These are phyloP conservation scores for Phytophthora quininea DNA, from an alignment of 352 stramenopile genomes.

Conservation along the genomic window DNA sequence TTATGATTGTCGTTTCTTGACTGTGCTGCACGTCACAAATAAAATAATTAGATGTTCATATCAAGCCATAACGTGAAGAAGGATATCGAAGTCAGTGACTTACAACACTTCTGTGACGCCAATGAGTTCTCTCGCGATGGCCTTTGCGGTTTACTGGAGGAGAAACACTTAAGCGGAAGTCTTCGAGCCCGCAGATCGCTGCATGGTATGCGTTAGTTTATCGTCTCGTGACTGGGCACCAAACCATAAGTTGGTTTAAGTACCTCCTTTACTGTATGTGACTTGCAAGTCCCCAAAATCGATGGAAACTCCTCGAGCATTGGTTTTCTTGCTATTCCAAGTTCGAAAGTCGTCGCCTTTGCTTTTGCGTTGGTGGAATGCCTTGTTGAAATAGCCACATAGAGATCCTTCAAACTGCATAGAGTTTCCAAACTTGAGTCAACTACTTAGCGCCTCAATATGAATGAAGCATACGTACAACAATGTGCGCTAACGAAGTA, in stretches of 20 bases:
- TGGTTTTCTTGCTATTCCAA: conserved; percentile 60
- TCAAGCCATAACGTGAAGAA: background rate
- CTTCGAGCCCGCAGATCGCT: conserved; percentile 69
- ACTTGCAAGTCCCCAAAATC: conserved; percentile 73
- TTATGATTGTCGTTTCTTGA: conserved; percentile 27
- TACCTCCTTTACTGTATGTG: conserved; percentile 58
- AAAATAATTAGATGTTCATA: background rate
- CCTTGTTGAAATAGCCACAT: conserved; percentile 73
- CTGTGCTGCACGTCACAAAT: conserved; percentile 16
- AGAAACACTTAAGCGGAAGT: conserved; percentile 29
- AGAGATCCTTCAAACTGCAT: conserved; percentile 67
- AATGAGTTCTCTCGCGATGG: conserved; percentile 7
- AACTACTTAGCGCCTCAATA: background rate
- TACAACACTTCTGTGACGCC: conserved; percentile 48
- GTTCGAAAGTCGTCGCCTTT: conserved; percentile 41
- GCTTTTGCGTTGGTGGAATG: conserved; percentile 53
- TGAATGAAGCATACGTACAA: conserved; percentile 32
- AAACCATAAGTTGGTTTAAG: background rate
- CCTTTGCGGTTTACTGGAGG: conserved; percentile 1
- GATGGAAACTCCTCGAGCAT: conserved; percentile 49
- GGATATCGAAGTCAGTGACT: background rate
- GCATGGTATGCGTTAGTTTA: background rate
- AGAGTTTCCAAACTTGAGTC: background rate
- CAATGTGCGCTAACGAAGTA: conserved; percentile 47
- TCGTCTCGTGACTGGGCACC: no score